A percentile compares a stretch with the other conserved stretches of the same genome.
These are phyloP conservation scores for Wallacemonas collosoma DNA, from an alignment of 208 protist species.

Conservation along the genomic window DNA sequence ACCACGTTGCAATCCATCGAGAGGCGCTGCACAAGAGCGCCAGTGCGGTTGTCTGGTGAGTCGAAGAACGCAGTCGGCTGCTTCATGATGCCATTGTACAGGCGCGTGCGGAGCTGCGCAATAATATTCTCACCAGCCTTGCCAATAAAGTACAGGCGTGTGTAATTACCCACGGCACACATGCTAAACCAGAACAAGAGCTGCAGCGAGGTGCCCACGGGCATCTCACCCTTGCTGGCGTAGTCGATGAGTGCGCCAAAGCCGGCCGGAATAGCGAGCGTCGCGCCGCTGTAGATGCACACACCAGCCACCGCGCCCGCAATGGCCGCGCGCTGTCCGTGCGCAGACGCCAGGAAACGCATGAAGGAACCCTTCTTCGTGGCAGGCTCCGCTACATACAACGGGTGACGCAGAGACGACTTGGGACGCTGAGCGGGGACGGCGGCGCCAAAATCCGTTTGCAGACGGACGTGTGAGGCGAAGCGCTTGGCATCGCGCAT, in stretches of 20 bases:
- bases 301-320: constrained; percentile 67
- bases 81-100: constrained; percentile 69
- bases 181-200: constrained; percentile 76
- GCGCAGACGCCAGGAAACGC: constrained; percentile 56
- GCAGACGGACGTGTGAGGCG: constrained; percentile 43
- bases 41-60: constrained; percentile 70
- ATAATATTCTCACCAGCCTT: constrained; percentile 80
- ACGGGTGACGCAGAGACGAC: constrained; percentile 23
- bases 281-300: constrained; percentile 74
- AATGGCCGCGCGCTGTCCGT: constrained; percentile 58
- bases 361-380: constrained; percentile 59
- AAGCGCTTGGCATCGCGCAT: constrained; percentile 29
- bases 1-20: constrained; percentile 90
- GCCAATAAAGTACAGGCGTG: constrained; percentile 71
- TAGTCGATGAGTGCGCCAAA: constrained; percentile 87
- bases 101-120: constrained; percentile 53
- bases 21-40: constrained; percentile 79
- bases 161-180: constrained; percentile 70
- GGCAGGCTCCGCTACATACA: constrained; percentile 76
- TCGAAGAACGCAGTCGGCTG: constrained; percentile 86
- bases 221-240: constrained; percentile 80
- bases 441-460: constrained; percentile 73
- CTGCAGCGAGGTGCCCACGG: constrained; percentile 75
- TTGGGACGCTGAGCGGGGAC: constrained; percentile 69
- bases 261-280: constrained; percentile 79